A percentile compares a stretch with the other conserved stretches of the same genome.
These are phyloP conservation scores for Thielaviopsis populi DNA, from an alignment of 2,329 filamentous ascomycete genomes.

Conservation along the genomic window DNA sequence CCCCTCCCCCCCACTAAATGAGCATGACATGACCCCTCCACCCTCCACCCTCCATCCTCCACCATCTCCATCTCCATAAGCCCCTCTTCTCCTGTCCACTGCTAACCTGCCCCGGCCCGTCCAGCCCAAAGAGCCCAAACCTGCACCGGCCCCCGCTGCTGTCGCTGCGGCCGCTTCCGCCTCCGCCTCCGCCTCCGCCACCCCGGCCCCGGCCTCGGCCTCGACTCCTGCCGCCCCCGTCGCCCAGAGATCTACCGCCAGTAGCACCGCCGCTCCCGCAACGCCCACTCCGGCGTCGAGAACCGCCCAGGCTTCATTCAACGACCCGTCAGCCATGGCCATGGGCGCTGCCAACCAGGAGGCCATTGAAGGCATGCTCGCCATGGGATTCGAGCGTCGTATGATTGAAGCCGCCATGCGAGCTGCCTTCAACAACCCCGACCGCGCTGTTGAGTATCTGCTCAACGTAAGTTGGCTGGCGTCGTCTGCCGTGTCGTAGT, in stretches of 20 bases:
- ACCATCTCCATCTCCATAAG: not conserved
- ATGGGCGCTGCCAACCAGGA: constrained; percentile 70
- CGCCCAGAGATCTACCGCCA: constrained; percentile 34
- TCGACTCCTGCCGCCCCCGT: constrained; percentile 37
- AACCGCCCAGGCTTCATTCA: constrained; percentile 34
- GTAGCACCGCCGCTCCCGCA: constrained; percentile 35
- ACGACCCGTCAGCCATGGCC: constrained; percentile 67
- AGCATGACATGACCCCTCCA: not conserved
- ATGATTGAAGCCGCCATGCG: constrained; percentile 91
- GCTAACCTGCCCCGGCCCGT: not conserved
- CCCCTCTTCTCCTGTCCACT: not conserved
- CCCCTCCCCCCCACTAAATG: not conserved
- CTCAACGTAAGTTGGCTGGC: constrained; percentile 57
- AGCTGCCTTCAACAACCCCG: constrained; percentile 91
- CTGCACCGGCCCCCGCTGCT: too few relatives aligned
- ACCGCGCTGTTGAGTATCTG: constrained; percentile 93
- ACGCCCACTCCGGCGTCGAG: constrained; percentile 39
- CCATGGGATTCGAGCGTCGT: constrained; percentile 82
- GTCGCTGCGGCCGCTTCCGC: constrained; percentile 34
- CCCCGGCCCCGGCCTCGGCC: constrained; percentile 40
- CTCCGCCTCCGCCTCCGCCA: constrained; percentile 44
- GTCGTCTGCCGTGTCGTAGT: not conserved
- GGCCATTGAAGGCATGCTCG: constrained; percentile 84
- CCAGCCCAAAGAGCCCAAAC: constrained; percentile 53
- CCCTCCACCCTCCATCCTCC: too few relatives aligned